Percentiles rank a stretch among this genome's conserved stretches.
phyloP scores from a whole-genome alignment of 495 filamentous ascomycete species.

The Venustampulla echinocandica region DNA sequence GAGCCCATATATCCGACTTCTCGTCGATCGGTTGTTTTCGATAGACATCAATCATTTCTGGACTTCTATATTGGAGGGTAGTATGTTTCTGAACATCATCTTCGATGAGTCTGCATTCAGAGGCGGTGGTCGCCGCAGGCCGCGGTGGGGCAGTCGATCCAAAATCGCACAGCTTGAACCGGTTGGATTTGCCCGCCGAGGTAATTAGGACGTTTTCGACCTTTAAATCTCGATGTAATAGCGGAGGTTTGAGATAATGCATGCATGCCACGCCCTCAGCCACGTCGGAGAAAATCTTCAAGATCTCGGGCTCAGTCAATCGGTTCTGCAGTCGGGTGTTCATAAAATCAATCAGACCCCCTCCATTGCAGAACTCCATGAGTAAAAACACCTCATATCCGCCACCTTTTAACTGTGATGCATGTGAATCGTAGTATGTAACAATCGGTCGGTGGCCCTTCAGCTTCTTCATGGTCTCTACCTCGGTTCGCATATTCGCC shows the following conservation, averaged over 20 bases:
- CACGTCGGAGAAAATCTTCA: slow-evolving; percentile 93
- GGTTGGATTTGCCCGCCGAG: slow-evolving; percentile 43
- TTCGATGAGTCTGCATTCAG: slow-evolving; percentile 83
- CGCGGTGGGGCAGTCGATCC: slow-evolving; percentile 80
- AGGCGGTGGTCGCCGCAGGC: slow-evolving; percentile 73
- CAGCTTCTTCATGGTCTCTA: slow-evolving; percentile 98
- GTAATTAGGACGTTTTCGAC: slow-evolving; percentile 97
- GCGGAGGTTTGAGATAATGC: slow-evolving; percentile 93
- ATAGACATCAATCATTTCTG: slow-evolving; percentile 98
- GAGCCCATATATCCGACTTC: slow-evolving; percentile 97
- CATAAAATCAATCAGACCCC: slow-evolving; percentile 98
- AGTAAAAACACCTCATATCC: slow-evolving; percentile 97
- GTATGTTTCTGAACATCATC: slow-evolving; percentile 97
- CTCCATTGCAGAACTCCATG: slow-evolving; percentile 85
- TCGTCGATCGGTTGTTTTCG: slow-evolving; percentile 94
- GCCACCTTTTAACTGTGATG: slow-evolving; percentile 81
- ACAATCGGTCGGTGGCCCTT: slow-evolving; percentile 95
- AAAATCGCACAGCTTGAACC: slow-evolving; percentile 97
- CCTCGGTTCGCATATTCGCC: slow-evolving; percentile 94
- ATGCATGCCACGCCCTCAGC: slow-evolving; percentile 96
- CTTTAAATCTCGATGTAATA: slow-evolving; percentile 92
- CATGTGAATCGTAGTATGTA: slow-evolving; percentile 96
- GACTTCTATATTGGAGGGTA: slow-evolving; percentile 92
- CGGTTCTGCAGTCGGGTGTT: slow-evolving; percentile 95
- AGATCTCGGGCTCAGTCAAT: slow-evolving; percentile 91